Evolutionary conservation across 805 yeast species (phyloP).

Genomic region (Pichia thaimueangensis): DNA sequence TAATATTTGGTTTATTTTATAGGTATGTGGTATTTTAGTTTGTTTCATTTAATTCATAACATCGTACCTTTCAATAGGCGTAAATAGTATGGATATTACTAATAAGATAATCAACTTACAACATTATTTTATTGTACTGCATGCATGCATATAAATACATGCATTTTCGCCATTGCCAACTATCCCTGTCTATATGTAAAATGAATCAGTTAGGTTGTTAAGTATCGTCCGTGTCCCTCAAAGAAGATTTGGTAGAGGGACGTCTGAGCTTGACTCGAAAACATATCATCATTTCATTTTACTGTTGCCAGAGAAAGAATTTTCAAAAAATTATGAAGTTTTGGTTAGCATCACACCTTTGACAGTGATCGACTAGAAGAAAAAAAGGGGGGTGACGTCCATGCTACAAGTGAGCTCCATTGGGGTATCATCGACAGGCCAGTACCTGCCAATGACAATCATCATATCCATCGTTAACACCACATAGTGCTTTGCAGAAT

Average conservation of each 20-base stretch:
- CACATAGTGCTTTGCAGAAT: conserved; percentile 20
- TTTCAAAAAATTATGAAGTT: background rate
- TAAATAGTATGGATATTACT: no score
- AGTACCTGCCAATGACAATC: conserved; percentile 15
- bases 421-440: conserved; percentile 19
- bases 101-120: no score
- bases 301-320: background rate
- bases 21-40: no score
- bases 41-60: no score
- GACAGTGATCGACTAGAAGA: conserved; percentile 17
- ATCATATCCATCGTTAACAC: conserved; percentile 22
- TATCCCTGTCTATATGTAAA: no score
- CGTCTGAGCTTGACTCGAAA: conserved; percentile 22
- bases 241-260: conserved; percentile 14
- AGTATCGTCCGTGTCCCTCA: conserved; percentile 18
- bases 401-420: conserved; percentile 25
- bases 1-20: no score
- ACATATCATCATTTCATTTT: conserved; percentile 8
- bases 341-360: conserved; percentile 16
- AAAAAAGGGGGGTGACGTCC: conserved; percentile 12
- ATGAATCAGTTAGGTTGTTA: conserved; percentile 7
- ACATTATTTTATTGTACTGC: no score
- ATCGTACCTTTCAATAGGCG: no score
- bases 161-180: no score
- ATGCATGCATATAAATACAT: no score